Percentiles rank a stretch among this genome's conserved stretches.
Evolutionary conservation across 257 asterid species (phyloP).

Genomic region (Linaria vulgaris): DNA sequence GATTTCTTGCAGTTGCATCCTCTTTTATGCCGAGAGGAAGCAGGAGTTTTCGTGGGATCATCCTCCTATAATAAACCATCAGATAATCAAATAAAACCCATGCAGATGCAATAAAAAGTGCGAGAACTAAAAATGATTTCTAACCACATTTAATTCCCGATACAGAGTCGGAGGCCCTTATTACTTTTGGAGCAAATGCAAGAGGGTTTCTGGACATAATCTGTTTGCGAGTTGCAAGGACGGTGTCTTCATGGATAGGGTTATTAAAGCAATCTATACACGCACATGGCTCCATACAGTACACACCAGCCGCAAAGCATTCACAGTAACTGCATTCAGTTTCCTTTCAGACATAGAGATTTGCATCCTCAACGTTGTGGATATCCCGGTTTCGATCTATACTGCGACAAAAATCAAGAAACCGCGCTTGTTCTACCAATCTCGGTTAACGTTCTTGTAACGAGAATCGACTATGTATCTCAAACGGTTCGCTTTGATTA

Average conservation of each 20-base stretch:
- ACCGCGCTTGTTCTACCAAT: constrained; percentile 28
- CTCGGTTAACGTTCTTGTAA: constrained; percentile 26
- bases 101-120: background rate
- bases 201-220: constrained; percentile 68
- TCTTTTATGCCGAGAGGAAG: constrained; percentile 66
- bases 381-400: constrained; percentile 37
- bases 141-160: constrained; percentile 43
- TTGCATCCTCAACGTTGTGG: constrained; percentile 37
- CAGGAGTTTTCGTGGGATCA: constrained; percentile 51
- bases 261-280: constrained; percentile 67
- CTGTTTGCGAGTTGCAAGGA: constrained; percentile 66
- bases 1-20: constrained; percentile 78
- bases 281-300: constrained; percentile 66
- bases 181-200: constrained; percentile 76
- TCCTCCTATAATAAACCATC: constrained; percentile 35
- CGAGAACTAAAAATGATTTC: background rate
- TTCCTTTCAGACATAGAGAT: constrained; percentile 42
- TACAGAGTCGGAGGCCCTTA: constrained; percentile 35
- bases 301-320: constrained; percentile 76
- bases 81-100: background rate
- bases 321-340: constrained; percentile 58
- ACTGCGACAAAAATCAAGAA: constrained; percentile 31
- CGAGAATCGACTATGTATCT: constrained; percentile 15
- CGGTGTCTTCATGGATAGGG: constrained; percentile 64
- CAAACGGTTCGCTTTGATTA: constrained; percentile 11